A percentile compares a stretch with the other conserved stretches of the same genome.
phyloP scores from a whole-genome alignment of 805 yeast species.

The Isabelozyma pseudorhagii region DNA sequence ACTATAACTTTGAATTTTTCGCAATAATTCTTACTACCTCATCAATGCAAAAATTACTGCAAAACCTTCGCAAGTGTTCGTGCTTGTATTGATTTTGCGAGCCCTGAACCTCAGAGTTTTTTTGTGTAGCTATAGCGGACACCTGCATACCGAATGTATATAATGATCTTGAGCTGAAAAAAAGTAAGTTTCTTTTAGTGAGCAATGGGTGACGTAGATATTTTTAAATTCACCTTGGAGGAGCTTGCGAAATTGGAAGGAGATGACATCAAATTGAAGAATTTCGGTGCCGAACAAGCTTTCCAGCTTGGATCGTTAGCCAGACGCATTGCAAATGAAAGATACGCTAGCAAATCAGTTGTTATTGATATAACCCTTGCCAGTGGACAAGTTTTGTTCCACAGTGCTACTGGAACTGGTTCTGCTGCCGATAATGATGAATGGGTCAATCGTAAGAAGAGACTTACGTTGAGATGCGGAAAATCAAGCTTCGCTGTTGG shows the following conservation, averaged over 20 bases:
- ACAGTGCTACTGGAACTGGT: conserved; percentile 34
- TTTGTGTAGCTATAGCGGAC: background rate
- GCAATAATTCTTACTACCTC: background rate
- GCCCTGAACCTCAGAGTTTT: background rate
- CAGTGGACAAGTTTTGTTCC: conserved; percentile 47
- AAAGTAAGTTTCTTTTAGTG: too few relatives aligned
- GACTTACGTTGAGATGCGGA: conserved; percentile 46
- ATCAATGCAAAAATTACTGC: background rate
- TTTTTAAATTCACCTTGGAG: conserved; percentile 3
- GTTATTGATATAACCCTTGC: conserved; percentile 48
- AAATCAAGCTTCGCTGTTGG: conserved; percentile 49
- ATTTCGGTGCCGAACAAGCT: conserved; percentile 35
- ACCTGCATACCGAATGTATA: background rate
- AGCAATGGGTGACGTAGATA: background rate
- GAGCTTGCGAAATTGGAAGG: conserved; percentile 20
- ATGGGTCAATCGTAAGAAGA: conserved; percentile 52
- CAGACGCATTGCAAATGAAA: conserved; percentile 28
- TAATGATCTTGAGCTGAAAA: background rate
- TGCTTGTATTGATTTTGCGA: too few relatives aligned
- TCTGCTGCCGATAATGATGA: conserved; percentile 48
- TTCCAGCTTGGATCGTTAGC: conserved; percentile 46
- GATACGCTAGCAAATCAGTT: conserved; percentile 27
- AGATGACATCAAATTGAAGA: conserved; percentile 14
- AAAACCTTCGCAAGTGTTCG: too few relatives aligned
- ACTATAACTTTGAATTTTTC: background rate